These are phyloP conservation scores for Ambrosiella xylebori DNA, from an alignment of 2,329 filamentous ascomycete species.

Conservation along the genomic window DNA sequence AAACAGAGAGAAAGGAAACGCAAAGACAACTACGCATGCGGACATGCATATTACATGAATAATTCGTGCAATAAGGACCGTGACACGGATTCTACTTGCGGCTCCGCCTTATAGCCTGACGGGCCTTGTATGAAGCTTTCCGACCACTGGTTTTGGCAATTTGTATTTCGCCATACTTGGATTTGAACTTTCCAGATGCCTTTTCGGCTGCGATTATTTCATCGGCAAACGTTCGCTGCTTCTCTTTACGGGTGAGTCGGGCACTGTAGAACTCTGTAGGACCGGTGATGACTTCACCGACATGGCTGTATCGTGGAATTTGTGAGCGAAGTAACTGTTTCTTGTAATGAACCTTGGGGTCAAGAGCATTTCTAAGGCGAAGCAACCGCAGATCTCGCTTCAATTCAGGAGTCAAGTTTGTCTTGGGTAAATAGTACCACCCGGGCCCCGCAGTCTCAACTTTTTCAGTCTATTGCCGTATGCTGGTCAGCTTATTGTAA, in stretches of 20 bases:
- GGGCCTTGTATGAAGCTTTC: conserved; percentile 54
- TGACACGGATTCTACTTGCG: not conserved
- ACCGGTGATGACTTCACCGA: conserved; percentile 76
- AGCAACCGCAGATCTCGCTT: conserved; percentile 81
- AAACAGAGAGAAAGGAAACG: no score
- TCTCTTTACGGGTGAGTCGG: conserved; percentile 69
- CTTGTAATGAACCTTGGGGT: conserved; percentile 80
- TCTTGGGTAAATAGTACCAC: conserved; percentile 82
- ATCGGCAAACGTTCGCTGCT: conserved; percentile 72
- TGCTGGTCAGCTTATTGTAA: no score
- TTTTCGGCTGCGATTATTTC: conserved; percentile 48
- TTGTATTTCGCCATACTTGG: conserved; percentile 77
- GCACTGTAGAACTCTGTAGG: conserved; percentile 74
- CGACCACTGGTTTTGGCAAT: conserved; percentile 68
- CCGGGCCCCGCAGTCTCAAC: conserved; percentile 50
- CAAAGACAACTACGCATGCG: no score
- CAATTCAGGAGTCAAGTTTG: conserved; percentile 65
- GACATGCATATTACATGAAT: not conserved
- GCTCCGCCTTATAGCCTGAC: conserved; percentile 3
- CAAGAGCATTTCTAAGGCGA: conserved; percentile 73
- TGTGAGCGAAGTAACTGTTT: conserved; percentile 34
- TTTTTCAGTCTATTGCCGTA: conserved; percentile 4
- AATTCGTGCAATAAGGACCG: not conserved
- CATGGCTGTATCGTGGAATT: conserved; percentile 68
- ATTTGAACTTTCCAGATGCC: conserved; percentile 47